Percentiles rank a stretch among this genome's conserved stretches.
phyloP scores from a whole-genome alignment of 495 filamentous ascomycete species.

The Aspergillus avenaceus region DNA sequence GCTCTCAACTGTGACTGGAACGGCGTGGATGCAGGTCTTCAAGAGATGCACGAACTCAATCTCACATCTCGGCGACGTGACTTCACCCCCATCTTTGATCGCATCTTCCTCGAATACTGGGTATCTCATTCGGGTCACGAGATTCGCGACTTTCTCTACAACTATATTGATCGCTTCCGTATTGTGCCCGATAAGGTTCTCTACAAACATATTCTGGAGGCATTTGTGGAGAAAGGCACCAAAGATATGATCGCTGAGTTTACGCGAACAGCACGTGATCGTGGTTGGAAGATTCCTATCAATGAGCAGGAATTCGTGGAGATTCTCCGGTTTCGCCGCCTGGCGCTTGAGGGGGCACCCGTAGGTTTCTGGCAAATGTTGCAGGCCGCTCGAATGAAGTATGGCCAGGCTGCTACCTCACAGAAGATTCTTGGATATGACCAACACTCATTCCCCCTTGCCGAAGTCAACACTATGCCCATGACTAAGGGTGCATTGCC shows the following conservation, averaged over 20 bases:
- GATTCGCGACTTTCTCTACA: constrained; percentile 32
- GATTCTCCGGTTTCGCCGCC: constrained; percentile 25
- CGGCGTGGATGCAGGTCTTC: constrained; percentile 32
- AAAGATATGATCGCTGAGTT: constrained; percentile 26
- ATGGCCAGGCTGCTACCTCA: constrained; percentile 28
- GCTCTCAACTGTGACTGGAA: constrained; percentile 40
- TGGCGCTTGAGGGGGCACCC: constrained; percentile 30
- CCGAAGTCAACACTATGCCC: constrained; percentile 20
- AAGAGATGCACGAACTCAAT: constrained; percentile 35
- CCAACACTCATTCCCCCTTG: constrained; percentile 21
- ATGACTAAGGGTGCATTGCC: constrained; percentile 7
- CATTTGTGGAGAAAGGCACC: constrained; percentile 36
- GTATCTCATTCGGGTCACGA: constrained; percentile 28
- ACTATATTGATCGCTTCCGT: constrained; percentile 30
- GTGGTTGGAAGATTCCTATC: constrained; percentile 30
- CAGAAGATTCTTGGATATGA: constrained; percentile 36
- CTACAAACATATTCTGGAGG: constrained; percentile 39
- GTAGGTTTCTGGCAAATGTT: constrained; percentile 44
- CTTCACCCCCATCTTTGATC: constrained; percentile 34
- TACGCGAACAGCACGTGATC: constrained; percentile 21
- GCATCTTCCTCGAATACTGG: constrained; percentile 44
- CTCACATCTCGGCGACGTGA: constrained; percentile 24
- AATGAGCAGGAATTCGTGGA: constrained; percentile 24
- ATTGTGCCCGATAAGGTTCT: constrained; percentile 37
- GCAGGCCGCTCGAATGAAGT: constrained; percentile 33